Percentiles rank a stretch among this genome's conserved stretches.
These are phyloP conservation scores for Kalaharituber pfeilii DNA, from an alignment of 2,329 filamentous ascomycete species.

Conservation along the genomic window DNA sequence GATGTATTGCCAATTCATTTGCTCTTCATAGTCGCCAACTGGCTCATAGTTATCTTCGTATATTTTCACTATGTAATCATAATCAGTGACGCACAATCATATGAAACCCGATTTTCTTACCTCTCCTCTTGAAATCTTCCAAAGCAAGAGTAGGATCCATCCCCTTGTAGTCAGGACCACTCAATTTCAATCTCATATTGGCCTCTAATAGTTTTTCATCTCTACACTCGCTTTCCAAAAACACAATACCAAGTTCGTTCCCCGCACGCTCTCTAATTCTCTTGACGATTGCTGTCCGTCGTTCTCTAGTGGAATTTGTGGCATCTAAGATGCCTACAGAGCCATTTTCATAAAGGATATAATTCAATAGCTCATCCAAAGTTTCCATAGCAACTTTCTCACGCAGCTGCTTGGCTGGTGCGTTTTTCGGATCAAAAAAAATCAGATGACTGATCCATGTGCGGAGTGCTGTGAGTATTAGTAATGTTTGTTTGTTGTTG, in stretches of 20 bases:
- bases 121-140: conserved; percentile 74
- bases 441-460: conserved; percentile 70
- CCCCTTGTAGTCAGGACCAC: conserved; percentile 80
- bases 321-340: conserved; percentile 92
- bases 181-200: conserved; percentile 19
- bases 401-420: conserved; percentile 60
- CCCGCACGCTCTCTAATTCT: conserved; percentile 69
- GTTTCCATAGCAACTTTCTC: conserved; percentile 89
- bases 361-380: conserved; percentile 78
- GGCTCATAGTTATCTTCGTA: conserved; percentile 92
- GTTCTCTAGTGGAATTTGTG: conserved; percentile 83
- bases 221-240: conserved; percentile 85
- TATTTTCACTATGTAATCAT: conserved; percentile 46
- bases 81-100: too few relatives aligned
- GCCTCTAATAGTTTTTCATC: conserved; percentile 43
- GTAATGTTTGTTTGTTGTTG: background rate
- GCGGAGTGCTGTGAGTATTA: conserved; percentile 23
- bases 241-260: conserved; percentile 71
- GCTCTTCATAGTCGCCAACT: conserved; percentile 77
- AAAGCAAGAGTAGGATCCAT: conserved; percentile 77
- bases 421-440: conserved; percentile 91
- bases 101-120: conserved; percentile 4
- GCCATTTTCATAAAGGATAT: conserved; percentile 63
- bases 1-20: conserved; percentile 81
- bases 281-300: conserved; percentile 67